Conservation (phyloP, 176 grass and related monocot species). For the Oropetium thomaeum region DNA sequence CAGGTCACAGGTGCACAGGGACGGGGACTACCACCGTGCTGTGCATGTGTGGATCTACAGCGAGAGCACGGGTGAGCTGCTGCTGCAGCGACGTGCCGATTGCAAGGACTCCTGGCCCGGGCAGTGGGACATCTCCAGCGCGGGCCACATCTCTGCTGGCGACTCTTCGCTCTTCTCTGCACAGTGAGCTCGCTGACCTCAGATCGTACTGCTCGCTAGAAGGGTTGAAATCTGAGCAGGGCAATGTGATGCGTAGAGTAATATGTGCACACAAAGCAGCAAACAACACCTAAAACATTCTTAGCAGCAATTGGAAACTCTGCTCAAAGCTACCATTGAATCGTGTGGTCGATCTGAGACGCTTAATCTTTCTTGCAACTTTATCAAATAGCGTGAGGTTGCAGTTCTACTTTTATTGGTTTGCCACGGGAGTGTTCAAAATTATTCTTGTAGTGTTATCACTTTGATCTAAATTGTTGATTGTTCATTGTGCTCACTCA, state of each 20-base stretch:
- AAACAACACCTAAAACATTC: not conserved
- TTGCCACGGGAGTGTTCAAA: not conserved
- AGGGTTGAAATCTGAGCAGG: not conserved
- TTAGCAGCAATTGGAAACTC: not conserved
- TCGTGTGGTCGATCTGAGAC: not conserved
- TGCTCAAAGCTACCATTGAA: not conserved
- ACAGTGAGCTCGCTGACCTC: constrained; percentile 38
- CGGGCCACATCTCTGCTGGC: constrained; percentile 79
- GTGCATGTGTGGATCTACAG: constrained; percentile 93
- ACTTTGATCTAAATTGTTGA: not conserved
- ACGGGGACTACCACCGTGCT: constrained; percentile 80
- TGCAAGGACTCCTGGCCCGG: constrained; percentile 97
- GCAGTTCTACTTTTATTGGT: not conserved
- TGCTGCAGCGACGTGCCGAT: constrained; percentile 77
- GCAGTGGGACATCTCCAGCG: constrained; percentile 88
- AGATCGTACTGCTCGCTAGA: not conserved
- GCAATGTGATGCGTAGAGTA: not conserved
- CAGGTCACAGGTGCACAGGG: constrained; percentile 72
- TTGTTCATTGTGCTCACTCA: not conserved
- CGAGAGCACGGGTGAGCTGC: constrained; percentile 81
- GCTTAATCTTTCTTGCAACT: not conserved
- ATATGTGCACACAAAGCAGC: not conserved
- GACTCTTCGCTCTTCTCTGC: constrained; percentile 87
- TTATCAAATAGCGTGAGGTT: not conserved
- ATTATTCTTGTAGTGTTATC: not conserved